These are phyloP conservation scores for Spongospora subterranea DNA, from an alignment of 208 protist species.

Conservation along the genomic window DNA sequence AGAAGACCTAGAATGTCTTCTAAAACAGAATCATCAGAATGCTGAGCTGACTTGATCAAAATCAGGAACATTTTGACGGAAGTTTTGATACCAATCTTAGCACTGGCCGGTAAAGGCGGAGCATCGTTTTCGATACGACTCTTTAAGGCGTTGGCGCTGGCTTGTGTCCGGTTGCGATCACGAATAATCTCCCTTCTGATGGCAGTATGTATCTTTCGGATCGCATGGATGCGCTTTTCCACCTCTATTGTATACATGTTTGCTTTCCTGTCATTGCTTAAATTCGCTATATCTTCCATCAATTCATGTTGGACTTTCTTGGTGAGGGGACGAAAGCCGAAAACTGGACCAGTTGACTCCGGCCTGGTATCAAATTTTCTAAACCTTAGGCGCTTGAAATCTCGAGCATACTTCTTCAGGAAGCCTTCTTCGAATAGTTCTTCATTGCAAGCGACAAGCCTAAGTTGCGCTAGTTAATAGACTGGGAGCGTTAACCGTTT, in stretches of 20 bases:
- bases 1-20: constrained; percentile 44
- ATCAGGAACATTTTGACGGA: constrained; percentile 52
- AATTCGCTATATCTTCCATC: constrained; percentile 19
- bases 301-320: constrained; percentile 56
- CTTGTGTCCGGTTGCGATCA: constrained; percentile 38
- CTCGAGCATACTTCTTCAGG: constrained; percentile 28
- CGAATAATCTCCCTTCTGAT: constrained; percentile 36
- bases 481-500: not conserved
- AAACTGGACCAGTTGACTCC: constrained; percentile 18
- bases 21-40: not conserved
- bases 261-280: constrained; percentile 48
- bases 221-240: constrained; percentile 43
- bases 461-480: not conserved
- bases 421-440: constrained; percentile 43
- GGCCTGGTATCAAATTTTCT: constrained; percentile 14
- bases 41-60: constrained; percentile 51
- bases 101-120: constrained; percentile 27
- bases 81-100: constrained; percentile 43
- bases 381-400: constrained; percentile 15
- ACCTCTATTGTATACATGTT: constrained; percentile 37
- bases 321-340: constrained; percentile 36
- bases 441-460: constrained; percentile 42
- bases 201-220: constrained; percentile 29
- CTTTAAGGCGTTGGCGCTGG: constrained; percentile 24
- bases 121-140: constrained; percentile 39